Evolutionary conservation across 352 stramenopile species (phyloP), one percentile per base, ranked within the genome.

Genomic region (Phytopythium sindhum): DNA sequence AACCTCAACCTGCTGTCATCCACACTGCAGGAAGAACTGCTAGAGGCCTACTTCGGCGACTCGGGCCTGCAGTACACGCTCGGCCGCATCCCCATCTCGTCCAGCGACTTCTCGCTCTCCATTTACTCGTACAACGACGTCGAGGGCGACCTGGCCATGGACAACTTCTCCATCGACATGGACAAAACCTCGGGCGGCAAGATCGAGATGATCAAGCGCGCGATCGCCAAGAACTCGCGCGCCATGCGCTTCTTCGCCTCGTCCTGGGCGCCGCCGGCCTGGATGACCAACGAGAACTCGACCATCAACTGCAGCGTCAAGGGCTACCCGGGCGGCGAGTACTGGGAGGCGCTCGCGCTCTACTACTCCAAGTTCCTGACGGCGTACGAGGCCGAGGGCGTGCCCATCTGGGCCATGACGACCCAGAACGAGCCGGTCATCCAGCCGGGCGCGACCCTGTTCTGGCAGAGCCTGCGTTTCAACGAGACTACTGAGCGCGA

Each of bases 281-380:
- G 89, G 89, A 96, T 97, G 88, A 97, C 91, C 31, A 82, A 72
- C 28, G 68, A 84, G 47, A 90, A 90, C 60, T 66, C 58, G 23
- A 86, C 74, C 26, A 74, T 84, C 57, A 87, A 89, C 48, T 86
- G 75, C 23, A 61, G 66, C n/a, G 58, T 93, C 14, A 70, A 86
- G 37, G 85, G 86, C 6, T 65, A 80, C 42, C 69, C 80, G 0
- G 76, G 82, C 14, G 47, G 47, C 5, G 55, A 74, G 28, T 89
- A 92, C 53, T 88, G 88, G 78, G 69, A 88, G 63, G 86, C 89
- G 1, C 65, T 90, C 63, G 90, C 89, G 23, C 71, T 90, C n/a
- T 97, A 96, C 66, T 94, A 96, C 65, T 83, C 79, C 64, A 91
- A 90, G 67, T 97, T 97, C 65, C 71, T 97, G 6, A 70, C 76